Conservation (phyloP, 495 filamentous ascomycete genomes). For the Staphylotrichum longicolle region DNA sequence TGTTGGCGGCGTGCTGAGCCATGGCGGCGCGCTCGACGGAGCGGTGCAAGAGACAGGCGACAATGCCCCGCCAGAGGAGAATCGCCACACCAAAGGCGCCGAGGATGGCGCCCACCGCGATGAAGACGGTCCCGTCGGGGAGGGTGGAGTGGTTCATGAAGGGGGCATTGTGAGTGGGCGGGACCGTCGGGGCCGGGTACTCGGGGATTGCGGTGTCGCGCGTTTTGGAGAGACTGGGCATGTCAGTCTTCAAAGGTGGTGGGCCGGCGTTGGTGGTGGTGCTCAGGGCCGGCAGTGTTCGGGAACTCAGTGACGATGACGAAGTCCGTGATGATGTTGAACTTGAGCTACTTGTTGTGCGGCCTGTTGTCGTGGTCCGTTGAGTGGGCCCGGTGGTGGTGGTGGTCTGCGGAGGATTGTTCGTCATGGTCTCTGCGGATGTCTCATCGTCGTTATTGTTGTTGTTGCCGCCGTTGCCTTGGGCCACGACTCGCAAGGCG, state of each 20-base stretch:
- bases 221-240: conserved; percentile 51
- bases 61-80: conserved; percentile 81
- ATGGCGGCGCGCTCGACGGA: conserved; percentile 78
- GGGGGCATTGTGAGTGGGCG: conserved; percentile 79
- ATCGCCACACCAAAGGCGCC: conserved; percentile 77
- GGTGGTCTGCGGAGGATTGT: conserved; percentile 4
- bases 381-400: background rate
- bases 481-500: conserved; percentile 36
- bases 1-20: conserved; percentile 62
- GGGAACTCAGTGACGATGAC: too few relatives aligned
- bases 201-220: conserved; percentile 38
- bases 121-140: conserved; percentile 95
- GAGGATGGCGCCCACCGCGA: conserved; percentile 83
- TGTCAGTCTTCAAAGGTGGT: conserved; percentile 18
- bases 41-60: conserved; percentile 90
- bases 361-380: too few relatives aligned
- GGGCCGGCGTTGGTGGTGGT: background rate
- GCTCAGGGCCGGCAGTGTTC: background rate
- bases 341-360: too few relatives aligned
- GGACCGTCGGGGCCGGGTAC: conserved; percentile 66
- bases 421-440: conserved; percentile 14
- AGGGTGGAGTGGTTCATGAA: conserved; percentile 92
- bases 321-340: too few relatives aligned
- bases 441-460: conserved; percentile 19
- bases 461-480: conserved; percentile 12